A percentile compares a stretch with the other conserved stretches of the same genome.
These are phyloP conservation scores for Stylosanthes scabra DNA, from an alignment of 331 rosid species.

Conservation along the genomic window DNA sequence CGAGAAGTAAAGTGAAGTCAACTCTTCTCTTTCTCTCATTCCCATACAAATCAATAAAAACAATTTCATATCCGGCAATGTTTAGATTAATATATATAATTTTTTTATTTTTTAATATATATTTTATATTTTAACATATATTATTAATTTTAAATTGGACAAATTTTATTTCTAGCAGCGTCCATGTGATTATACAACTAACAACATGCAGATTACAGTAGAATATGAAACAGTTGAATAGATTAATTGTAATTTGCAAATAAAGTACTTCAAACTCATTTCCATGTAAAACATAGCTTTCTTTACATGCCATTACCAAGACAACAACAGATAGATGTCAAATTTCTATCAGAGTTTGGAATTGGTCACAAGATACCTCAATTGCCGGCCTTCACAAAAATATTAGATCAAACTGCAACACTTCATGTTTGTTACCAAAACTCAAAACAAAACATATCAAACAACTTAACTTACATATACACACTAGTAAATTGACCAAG, in stretches of 20 bases:
- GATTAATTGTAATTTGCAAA: background rate
- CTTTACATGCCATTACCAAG: background rate
- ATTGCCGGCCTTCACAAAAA: conserved; percentile 42
- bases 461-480: conserved; percentile 39
- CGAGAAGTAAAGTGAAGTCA: no score
- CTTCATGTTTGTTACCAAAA: conserved; percentile 25
- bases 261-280: background rate
- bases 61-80: no score
- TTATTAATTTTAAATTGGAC: no score
- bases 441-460: conserved; percentile 20
- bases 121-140: no score
- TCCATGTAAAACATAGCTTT: background rate
- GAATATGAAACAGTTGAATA: background rate
- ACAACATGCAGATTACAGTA: background rate
- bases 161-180: no score
- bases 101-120: no score
- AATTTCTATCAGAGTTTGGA: conserved; percentile 16
- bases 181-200: background rate
- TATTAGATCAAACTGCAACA: background rate
- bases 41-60: no score
- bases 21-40: no score
- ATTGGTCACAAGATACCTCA: conserved; percentile 25
- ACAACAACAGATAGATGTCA: background rate
- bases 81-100: no score
- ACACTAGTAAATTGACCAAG: conserved; percentile 9